Evolutionary conservation across 23 red algal genomes (phyloP), one percentile per base, ranked within the genome.

Genomic region (Cyanidioschyzon merolae): DNA sequence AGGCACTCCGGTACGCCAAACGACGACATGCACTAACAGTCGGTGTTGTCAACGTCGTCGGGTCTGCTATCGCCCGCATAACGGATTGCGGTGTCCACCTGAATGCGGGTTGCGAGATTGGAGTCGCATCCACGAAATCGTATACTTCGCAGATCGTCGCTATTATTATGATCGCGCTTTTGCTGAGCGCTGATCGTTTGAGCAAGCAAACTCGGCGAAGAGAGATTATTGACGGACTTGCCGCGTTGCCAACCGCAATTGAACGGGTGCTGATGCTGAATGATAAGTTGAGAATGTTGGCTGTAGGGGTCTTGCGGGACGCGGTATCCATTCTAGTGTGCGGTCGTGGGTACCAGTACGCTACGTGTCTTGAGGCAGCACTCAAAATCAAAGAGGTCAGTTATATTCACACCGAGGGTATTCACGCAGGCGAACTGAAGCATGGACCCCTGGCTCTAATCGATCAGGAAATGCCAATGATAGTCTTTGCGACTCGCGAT

Each of bases 401-500:
- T 54, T 97, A 97, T 51, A 83, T 91, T 76, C 93, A 97, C 80
- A 97, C 93, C 2, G 93, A 97, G 75, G 93, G 93, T 37, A 97
- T 97, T 51, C 87, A 97, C 58, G 88, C 93, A 2, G 93, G 93
- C 25, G 93, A 97, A 37, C 74, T 97, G 74, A 97, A 97, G 67
- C 93, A 97, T 76, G 93, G 93, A 16, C 93, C 93, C 1, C 77
- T 97, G 2, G 93, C 93, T 26, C 76, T 97, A 2, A 82, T 97
- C 1, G 93, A 97, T 80, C 85, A 97, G 50, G 83, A 97, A 18
- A 90, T 97, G 88, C 93, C 93, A 26, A 76, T 97, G 31, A 83
- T 97, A 34, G 50, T 97, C 1, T 97, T 97, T 68, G 84, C 87
- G 17, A 88, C 75, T 34, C 74, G 84, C 68, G 93, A 97, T 78